Evolutionary conservation across 208 protist species (phyloP).

Genomic region (Leptomonas seymouri): DNA sequence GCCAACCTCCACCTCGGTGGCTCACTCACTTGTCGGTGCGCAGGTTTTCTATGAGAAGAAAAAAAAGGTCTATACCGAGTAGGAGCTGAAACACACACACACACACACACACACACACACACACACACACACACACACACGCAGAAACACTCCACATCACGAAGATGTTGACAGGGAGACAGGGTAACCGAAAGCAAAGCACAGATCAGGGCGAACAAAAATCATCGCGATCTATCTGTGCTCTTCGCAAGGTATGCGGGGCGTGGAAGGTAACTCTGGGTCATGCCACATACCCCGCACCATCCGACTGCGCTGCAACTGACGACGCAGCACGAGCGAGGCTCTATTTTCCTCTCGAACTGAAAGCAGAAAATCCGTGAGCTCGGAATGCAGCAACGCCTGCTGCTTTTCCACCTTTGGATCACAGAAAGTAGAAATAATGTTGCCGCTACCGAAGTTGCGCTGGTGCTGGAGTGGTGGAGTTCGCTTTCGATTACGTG

Average conservation of each 20-base stretch:
- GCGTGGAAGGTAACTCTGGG: not conserved
- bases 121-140: too few relatives aligned
- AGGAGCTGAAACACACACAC: too few relatives aligned
- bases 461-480: not conserved
- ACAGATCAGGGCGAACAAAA: not conserved
- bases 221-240: not conserved
- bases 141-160: too few relatives aligned
- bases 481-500: not conserved
- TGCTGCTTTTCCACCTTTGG: conserved; percentile 49
- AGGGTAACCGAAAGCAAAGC: too few relatives aligned
- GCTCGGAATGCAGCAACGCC: conserved; percentile 51
- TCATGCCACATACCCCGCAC: conserved; percentile 10
- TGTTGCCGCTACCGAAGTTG: too few relatives aligned
- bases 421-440: conserved; percentile 43
- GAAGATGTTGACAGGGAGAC: too few relatives aligned
- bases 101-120: too few relatives aligned
- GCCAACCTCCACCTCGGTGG: too few relatives aligned
- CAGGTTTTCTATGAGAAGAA: too few relatives aligned
- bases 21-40: too few relatives aligned
- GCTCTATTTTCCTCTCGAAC: conserved; percentile 41
- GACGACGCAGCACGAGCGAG: conserved; percentile 32
- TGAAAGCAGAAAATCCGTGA: conserved; percentile 55
- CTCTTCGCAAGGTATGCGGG: not conserved
- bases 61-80: too few relatives aligned
- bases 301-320: conserved; percentile 38